phyloP scores from a whole-genome alignment of 371 early-diverging fungal species.

The Batkoa obscura region DNA sequence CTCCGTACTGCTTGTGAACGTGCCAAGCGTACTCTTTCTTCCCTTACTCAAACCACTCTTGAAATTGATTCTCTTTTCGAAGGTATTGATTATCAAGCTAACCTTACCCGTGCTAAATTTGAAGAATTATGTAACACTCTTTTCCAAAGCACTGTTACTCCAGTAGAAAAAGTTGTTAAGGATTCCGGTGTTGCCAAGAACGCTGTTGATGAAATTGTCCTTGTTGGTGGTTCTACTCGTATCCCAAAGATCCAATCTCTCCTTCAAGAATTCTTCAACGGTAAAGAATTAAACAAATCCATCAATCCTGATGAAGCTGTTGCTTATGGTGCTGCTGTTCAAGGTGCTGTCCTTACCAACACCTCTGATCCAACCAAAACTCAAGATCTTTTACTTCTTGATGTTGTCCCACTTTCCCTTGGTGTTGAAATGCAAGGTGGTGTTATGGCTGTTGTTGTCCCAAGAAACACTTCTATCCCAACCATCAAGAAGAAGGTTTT shows the following conservation, averaged over 20 bases:
- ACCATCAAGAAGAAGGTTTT: constrained; percentile 79
- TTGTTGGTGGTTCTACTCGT: constrained; percentile 99
- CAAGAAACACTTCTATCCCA: constrained; percentile 83
- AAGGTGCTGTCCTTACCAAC: constrained; percentile 64
- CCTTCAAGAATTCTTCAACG: constrained; percentile 76
- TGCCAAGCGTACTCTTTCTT: constrained; percentile 88
- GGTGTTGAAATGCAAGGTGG: constrained; percentile 91
- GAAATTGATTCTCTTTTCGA: constrained; percentile 57
- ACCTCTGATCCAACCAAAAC: constrained; percentile 43
- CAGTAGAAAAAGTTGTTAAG: constrained; percentile 48
- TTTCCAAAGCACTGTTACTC: constrained; percentile 53
- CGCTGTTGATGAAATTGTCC: constrained; percentile 59
- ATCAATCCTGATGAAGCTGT: constrained; percentile 94
- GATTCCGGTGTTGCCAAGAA: constrained; percentile 39
- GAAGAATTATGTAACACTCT: constrained; percentile 55
- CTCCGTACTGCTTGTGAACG: constrained; percentile 67
- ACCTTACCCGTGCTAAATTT: constrained; percentile 64
- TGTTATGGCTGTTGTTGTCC: constrained; percentile 52
- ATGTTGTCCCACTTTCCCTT: constrained; percentile 78
- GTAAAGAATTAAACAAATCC: constrained; percentile 63
- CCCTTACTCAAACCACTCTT: constrained; percentile 71
- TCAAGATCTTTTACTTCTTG: constrained; percentile 58
- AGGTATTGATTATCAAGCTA: constrained; percentile 48
- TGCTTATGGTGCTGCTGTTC: constrained; percentile 91
- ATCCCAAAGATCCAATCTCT: constrained; percentile 95